Conservation (phyloP, 805 yeast species). For the Priceomyces castillae region DNA sequence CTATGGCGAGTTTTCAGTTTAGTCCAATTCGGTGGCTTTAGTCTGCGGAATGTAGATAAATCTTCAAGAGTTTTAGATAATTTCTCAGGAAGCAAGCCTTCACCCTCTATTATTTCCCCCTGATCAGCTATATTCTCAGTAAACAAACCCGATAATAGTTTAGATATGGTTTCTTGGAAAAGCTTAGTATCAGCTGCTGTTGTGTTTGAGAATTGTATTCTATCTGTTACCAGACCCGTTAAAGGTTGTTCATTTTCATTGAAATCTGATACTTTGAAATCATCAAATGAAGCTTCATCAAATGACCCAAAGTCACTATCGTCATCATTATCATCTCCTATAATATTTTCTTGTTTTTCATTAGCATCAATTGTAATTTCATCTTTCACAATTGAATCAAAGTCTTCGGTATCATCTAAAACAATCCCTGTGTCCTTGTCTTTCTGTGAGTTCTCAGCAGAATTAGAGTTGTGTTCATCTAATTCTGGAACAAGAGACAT, state of each 20-base stretch:
- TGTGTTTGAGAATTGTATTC: neutral
- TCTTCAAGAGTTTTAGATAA: conserved; percentile 38
- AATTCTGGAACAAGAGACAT: neutral
- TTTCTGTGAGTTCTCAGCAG: neutral
- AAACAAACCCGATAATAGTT: neutral
- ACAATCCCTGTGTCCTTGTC: neutral
- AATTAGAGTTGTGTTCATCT: neutral
- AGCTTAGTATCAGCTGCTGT: neutral
- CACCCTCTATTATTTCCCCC: neutral
- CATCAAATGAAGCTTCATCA: conserved; percentile 33
- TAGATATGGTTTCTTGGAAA: neutral
- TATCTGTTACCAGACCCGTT: neutral
- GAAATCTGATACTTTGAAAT: conserved; percentile 9
- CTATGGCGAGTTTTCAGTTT: conserved; percentile 62
- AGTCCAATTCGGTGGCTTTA: conserved; percentile 67
- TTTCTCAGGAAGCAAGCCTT: neutral
- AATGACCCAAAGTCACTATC: conserved; percentile 41
- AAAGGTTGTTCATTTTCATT: neutral
- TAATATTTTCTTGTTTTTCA: conserved; percentile 3
- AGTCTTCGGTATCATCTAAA: neutral
- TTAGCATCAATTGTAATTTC: neutral
- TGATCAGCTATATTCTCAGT: neutral
- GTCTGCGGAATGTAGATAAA: conserved; percentile 46
- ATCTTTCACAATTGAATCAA: neutral
- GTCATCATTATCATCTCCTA: conserved; percentile 20